Conservation (phyloP, 2,329 filamentous ascomycete genomes). For the Apiospora kogelbergensis region DNA sequence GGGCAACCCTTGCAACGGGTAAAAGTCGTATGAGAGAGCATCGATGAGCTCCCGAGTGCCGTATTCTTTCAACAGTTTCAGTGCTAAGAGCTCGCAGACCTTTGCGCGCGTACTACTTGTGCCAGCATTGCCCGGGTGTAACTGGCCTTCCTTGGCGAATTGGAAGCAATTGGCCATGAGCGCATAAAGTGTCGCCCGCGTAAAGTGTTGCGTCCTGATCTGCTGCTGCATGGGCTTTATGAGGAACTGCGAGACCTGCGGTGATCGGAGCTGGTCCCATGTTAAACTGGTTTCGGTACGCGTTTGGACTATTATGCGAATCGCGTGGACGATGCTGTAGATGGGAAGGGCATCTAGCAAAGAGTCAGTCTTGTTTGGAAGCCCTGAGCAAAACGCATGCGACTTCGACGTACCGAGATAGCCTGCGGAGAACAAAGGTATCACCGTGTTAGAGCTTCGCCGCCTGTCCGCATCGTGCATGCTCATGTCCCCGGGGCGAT, state of each 20-base stretch:
- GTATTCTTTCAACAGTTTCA: constrained; percentile 88
- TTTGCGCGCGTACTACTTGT: constrained; percentile 81
- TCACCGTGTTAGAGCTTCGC: constrained; percentile 33
- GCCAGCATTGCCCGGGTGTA: constrained; percentile 80
- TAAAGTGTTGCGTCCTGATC: constrained; percentile 80
- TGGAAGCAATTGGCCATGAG: constrained; percentile 92
- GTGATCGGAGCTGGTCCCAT: constrained; percentile 95
- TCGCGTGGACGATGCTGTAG: constrained; percentile 87
- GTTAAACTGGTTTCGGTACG: constrained; percentile 89
- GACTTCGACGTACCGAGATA: constrained; percentile 63
- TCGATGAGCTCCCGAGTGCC: constrained; percentile 88
- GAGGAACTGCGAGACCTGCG: constrained; percentile 92
- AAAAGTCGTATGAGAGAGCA: constrained; percentile 91
- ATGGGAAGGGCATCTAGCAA: constrained; percentile 76
- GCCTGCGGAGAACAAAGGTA: constrained; percentile 79
- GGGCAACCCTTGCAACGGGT: constrained; percentile 80
- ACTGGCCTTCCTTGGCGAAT: constrained; percentile 82
- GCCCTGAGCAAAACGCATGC: not conserved
- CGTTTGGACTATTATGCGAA: constrained; percentile 79
- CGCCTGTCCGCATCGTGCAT: constrained; percentile 27
- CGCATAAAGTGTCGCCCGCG: constrained; percentile 82
- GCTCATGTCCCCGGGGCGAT: constrained; percentile 34
- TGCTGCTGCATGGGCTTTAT: constrained; percentile 94
- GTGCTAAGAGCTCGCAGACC: constrained; percentile 86
- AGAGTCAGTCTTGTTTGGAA: not conserved